Base-by-base conservation (phyloP, 140 eudicot genomes). In the Stevia rebaudiana region DNA sequence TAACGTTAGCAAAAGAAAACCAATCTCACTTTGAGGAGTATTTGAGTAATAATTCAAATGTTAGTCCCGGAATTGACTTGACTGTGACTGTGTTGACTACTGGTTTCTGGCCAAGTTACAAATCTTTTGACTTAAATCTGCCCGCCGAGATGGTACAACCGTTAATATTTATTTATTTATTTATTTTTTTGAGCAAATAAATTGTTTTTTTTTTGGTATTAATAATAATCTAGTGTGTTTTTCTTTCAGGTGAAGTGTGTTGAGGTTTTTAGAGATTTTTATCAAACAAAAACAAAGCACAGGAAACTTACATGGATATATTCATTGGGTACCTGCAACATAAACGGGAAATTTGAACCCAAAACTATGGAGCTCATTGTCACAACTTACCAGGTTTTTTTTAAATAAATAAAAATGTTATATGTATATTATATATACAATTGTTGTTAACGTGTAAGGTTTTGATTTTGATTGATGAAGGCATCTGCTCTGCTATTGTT, bases 81-180 rank as follows among this genome's bases (percentile, higher is more conserved):
- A 85, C 97, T 6, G 99, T 94, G 16, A 94, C 99, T 11, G 99
- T 94, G 70, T 71, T 94, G 66, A 94, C 99, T 3, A 94, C 97
- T 15, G 97, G 97, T 46, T 94, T 94, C 59, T 94, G 99, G 99
- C 99, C 99, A 11, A 94, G 99, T 75, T 94, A 94, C 82, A 94
- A 94, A 75, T 85, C 99, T 41, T 88, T 82, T 72, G 99, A 94
- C 72, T 84, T 94, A 36, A 92, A 83, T 75, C 99, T 94, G 37
- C 99, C 99, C 0, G 94, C 84, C 10, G 99, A 94, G 70, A 94
- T 94, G 99, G 99, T 88, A 83, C 47, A 3, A 22, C 70, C 9
- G 18, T n/a, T n/a, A n/a, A n/a, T n/a, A n/a, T n/a, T n/a, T n/a
- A n/a, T n/a, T n/a, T n/a, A n/a, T n/a, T n/a, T n/a, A n/a, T n/a